phyloP scores from a whole-genome alignment of 1,139 yeast genomes.

The Lodderomyces oxycetoniae region DNA sequence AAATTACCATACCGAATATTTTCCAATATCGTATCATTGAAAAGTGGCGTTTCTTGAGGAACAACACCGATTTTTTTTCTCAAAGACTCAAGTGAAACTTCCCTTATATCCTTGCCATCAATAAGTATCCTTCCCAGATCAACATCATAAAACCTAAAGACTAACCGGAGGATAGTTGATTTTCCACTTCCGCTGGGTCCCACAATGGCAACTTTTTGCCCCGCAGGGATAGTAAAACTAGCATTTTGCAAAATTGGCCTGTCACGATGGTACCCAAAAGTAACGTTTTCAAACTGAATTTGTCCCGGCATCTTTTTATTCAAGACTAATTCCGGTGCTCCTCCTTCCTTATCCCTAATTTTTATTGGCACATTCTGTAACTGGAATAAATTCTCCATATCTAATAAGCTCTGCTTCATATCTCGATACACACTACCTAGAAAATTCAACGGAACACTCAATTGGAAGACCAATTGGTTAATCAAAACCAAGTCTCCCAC shows the following conservation, averaged over 20 bases:
- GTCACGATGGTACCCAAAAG: constrained; percentile 87
- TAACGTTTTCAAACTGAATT: constrained; percentile 82
- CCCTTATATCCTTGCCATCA: constrained; percentile 85
- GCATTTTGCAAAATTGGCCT: constrained; percentile 82
- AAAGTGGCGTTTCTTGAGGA: constrained; percentile 96
- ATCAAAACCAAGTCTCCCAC: constrained; percentile 97
- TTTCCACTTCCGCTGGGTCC: constrained; percentile 97
- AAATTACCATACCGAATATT: constrained; percentile 85
- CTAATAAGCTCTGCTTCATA: constrained; percentile 82
- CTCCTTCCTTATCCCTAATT: constrained; percentile 52
- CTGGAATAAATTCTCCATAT: constrained; percentile 87
- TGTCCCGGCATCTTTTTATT: constrained; percentile 53
- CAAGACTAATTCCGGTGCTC: constrained; percentile 57
- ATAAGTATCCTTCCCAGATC: constrained; percentile 70
- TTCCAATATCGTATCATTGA: constrained; percentile 84
- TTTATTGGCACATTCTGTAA: constrained; percentile 70
- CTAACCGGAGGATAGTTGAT: constrained; percentile 78
- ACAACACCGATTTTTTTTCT: constrained; percentile 82
- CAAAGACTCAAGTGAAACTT: constrained; percentile 70
- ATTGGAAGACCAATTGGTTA: constrained; percentile 92
- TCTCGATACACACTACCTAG: constrained; percentile 94
- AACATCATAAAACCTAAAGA: constrained; percentile 88
- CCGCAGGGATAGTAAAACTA: constrained; percentile 82
- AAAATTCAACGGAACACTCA: constrained; percentile 90
- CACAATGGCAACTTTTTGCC: constrained; percentile 85